Base-by-base conservation (phyloP, 495 filamentous ascomycete species). In the Evernia prunastri region DNA sequence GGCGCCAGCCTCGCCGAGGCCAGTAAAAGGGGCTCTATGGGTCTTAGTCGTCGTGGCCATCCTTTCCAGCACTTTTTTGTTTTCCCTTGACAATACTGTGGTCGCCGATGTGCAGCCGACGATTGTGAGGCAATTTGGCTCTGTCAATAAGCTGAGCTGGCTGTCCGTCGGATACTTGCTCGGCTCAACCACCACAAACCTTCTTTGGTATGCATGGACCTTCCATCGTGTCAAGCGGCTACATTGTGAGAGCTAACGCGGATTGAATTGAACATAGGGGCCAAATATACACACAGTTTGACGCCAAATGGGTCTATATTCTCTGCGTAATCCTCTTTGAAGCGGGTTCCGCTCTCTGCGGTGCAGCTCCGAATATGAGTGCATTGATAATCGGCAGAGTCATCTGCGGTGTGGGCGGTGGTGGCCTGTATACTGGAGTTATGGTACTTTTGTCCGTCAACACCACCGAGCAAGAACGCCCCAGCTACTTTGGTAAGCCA, bases 81-180 rank as follows among this genome's bases (percentile, higher is more conserved):
- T 80, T 61, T 78, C 79, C 37, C 75, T 85, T 6, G 83, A 86
- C 69, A 81, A 81, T 51, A 87, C 84, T 56, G 82, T 84, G 47
- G 81, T 82, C 7, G 84, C 83, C 36, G 79, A 83, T 58, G 73
- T 86, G 37, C 80, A 83, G 68, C 76, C 75, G 29, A 74, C 74
- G 3, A 79, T 84, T 10, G 71, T 83, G 56, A 73, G 72, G n/a
- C 51, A 68, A 1, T 84, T 84, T 51, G 74, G 78, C 27, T 67
- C 76, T 13, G 72, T 81, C 42, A 74, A 77, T 12, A 76, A 82
- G 60, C 70, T 86, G 1, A 67, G 75, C 51, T 86, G 81, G 84
- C 74, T 85, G 17, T 74, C 75, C 6, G 72, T 80, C 35, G 35
- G 77, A 33, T 83, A 80, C 57, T 68, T 79, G 8, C 71, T 83